phyloP scores from a whole-genome alignment of 192 early-diverging fungal genomes.

The Umbelopsis isabellina region DNA sequence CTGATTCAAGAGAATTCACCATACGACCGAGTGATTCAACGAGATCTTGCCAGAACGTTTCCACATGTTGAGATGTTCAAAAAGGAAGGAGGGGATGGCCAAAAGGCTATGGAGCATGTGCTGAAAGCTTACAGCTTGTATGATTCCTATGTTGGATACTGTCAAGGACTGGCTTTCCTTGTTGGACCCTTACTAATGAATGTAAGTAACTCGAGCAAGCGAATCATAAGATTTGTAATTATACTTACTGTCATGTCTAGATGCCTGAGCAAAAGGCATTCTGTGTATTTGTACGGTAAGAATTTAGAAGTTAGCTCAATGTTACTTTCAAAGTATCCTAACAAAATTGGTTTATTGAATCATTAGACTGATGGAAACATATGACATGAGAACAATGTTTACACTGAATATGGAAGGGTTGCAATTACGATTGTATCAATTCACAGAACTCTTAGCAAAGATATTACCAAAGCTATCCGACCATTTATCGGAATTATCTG shows the following conservation, averaged over 20 bases:
- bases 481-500: constrained; percentile 77
- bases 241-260: constrained; percentile 38
- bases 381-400: constrained; percentile 91
- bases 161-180: constrained; percentile 96
- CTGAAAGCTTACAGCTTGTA: constrained; percentile 94
- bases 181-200: constrained; percentile 92
- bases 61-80: constrained; percentile 87
- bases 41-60: constrained; percentile 93
- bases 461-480: constrained; percentile 71
- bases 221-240: not conserved
- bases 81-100: constrained; percentile 80
- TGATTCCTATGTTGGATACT: constrained; percentile 95
- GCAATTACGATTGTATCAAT: constrained; percentile 88
- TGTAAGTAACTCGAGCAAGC: constrained; percentile 48
- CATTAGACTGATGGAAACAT: constrained; percentile 83
- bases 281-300: constrained; percentile 83
- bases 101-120: constrained; percentile 84
- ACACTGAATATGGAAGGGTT: constrained; percentile 94
- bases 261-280: constrained; percentile 96
- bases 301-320: not conserved
- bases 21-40: constrained; percentile 88
- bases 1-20: constrained; percentile 75
- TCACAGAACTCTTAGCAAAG: constrained; percentile 76
- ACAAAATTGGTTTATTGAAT: not conserved
- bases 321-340: not conserved